Evolutionary conservation across 345 rosid genomes (phyloP), one percentile per base, ranked within the genome.

Genomic region (Arabidopsis suecica): DNA sequence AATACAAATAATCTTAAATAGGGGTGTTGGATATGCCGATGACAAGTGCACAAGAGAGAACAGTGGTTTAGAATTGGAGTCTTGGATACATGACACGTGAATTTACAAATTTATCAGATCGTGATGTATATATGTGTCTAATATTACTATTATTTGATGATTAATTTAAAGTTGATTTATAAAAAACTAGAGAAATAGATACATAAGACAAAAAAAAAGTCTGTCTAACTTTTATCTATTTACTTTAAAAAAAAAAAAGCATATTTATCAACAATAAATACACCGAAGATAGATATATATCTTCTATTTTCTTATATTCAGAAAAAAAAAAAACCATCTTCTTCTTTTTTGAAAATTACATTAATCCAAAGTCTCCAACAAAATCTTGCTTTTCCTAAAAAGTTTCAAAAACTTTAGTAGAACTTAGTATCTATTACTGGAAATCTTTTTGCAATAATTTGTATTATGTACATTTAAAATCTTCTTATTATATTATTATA

Each of bases 41-140:
- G 97, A 91, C 96, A 93, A 83, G 54, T 79, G 87, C 91, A 76
- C 75, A 73, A 84, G 87, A 86, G 93, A 80, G 74, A 82, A 85
- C 78, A 77, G 82, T 78, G 87, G 80, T 73, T 76, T 75, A 60
- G 69, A 47, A 50, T 59, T 20, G 49, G 58, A 53, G 61, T 59
- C 51, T 68, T 66, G 74, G 63, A 53, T 78, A 53, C 73, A 73
- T 16, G 74, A 51, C 69, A 73, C 69, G 82, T 72, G 73, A 72
- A 57, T 67, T 45, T 50, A 56, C 55, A 58, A 58, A 77, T 63
- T 25, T 56, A 62, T 64, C 36, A 63, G 66, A 69, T 57, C 70
- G 53, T 53, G 59, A 62, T 76, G 30, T 51, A 20, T 37, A 7
- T 50, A 11, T 51, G 5, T 62, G 54, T 16, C 2, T 20, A 6